A percentile compares a stretch with the other conserved stretches of the same genome.
Evolutionary conservation across 345 rosid genomes (phyloP).

Genomic region (Ceriops tagal): DNA sequence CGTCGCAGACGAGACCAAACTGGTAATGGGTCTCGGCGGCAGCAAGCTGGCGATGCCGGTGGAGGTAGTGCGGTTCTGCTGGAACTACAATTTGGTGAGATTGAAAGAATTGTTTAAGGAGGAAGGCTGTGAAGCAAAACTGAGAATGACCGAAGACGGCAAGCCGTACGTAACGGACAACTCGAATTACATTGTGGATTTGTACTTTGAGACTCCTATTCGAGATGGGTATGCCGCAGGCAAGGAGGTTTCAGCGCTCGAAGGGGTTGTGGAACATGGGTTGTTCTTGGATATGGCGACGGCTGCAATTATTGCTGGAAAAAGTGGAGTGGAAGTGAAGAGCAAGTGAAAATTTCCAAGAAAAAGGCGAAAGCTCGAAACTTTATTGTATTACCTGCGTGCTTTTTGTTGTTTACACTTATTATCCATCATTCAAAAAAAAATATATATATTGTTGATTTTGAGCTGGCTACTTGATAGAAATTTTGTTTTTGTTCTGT

Average conservation of each 20-base stretch:
- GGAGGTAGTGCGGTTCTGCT: conserved; percentile 93
- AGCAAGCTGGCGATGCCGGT: conserved; percentile 95
- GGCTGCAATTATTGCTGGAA: conserved; percentile 82
- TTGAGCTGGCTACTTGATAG: not conserved
- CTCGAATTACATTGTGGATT: conserved; percentile 78
- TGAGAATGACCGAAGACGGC: conserved; percentile 58
- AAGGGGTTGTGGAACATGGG: conserved; percentile 98
- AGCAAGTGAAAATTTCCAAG: conserved; percentile 50
- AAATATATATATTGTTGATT: not conserved
- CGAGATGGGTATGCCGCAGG: conserved; percentile 73
- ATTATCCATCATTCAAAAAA: not conserved
- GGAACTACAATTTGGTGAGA: conserved; percentile 81
- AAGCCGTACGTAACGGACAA: conserved; percentile 90
- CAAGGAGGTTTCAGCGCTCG: conserved; percentile 64
- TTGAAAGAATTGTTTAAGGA: conserved; percentile 70
- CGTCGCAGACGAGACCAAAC: conserved; percentile 84
- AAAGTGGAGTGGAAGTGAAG: conserved; percentile 70
- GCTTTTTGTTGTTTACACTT: not conserved
- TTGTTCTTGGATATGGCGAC: conserved; percentile 94
- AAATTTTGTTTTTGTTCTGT: not conserved
- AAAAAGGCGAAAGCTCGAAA: not conserved
- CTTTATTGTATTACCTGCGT: not conserved
- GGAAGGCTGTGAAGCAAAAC: conserved; percentile 65
- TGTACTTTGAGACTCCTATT: conserved; percentile 78
- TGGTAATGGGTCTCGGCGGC: conserved; percentile 88